A percentile compares a stretch with the other conserved stretches of the same genome.
These are phyloP conservation scores for Fusarium solani-melongenae DNA, from an alignment of 2,329 filamentous ascomycete species.

Conservation along the genomic window DNA sequence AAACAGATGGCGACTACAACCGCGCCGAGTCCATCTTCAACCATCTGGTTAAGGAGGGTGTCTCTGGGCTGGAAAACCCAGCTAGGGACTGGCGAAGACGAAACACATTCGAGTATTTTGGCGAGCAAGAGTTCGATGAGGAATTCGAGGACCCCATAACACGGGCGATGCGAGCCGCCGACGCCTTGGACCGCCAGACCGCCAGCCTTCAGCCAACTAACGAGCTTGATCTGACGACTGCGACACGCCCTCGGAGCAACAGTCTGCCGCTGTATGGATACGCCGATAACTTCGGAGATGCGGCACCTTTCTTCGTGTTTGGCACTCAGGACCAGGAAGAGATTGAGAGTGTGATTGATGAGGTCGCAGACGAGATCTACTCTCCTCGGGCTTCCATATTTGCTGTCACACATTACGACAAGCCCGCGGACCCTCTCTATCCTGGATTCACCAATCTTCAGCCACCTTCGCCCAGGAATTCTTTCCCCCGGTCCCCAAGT, in stretches of 20 bases:
- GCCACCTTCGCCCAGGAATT: conserved; percentile 33
- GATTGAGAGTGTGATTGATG: conserved; percentile 28
- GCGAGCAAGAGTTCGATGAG: conserved; percentile 26
- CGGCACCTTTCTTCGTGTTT: conserved; percentile 61
- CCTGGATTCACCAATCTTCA: conserved; percentile 31
- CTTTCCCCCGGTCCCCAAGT: conserved; percentile 42
- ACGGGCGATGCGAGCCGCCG: conserved; percentile 68
- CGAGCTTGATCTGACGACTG: conserved; percentile 59
- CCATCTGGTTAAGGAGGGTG: conserved; percentile 61
- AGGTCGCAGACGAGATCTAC: conserved; percentile 20
- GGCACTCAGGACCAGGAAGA: conserved; percentile 49
- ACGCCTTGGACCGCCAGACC: conserved; percentile 66
- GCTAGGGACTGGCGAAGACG: conserved; percentile 35
- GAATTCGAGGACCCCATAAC: conserved; percentile 60
- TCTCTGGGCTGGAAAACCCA: conserved; percentile 51
- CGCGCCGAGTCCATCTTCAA: conserved; percentile 64
- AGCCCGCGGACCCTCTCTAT: conserved; percentile 37
- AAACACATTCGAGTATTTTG: conserved; percentile 33
- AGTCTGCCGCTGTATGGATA: conserved; percentile 62
- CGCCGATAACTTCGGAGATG: conserved; percentile 56
- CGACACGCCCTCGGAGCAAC: conserved; percentile 57
- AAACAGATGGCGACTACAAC: conserved; percentile 60
- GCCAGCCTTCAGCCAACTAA: conserved; percentile 62
- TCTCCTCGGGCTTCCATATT: conserved; percentile 41
- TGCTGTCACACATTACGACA: conserved; percentile 45